Base-by-base conservation (phyloP, 1,284 basidiomycete genomes). In the Anthracocystis walkeri region DNA sequence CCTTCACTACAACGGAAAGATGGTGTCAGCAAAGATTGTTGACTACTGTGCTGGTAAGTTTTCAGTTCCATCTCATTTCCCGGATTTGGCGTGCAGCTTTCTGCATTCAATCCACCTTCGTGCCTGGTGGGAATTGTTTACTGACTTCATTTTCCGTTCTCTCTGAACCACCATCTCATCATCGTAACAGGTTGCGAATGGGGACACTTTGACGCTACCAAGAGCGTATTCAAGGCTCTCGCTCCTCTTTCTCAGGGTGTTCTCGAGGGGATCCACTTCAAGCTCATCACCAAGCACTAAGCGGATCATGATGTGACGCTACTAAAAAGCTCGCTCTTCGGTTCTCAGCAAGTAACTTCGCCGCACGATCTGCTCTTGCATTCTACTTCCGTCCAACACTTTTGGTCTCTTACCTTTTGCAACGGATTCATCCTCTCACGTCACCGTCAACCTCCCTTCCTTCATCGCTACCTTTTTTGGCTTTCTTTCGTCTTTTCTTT, bases 11-110 rank as follows among this genome's bases (percentile, higher is more conserved):
- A 63, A 65, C 21, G 81, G 82, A 52, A 83, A 82, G 65, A 74
- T 70, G 65, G 78, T 81, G 3, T 54, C 67, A 10, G 81, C 74
- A 2, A 77, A 49, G 27, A 65, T 83, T 20, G 71, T 70, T 25
- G 82, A 84, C 64, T 79, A 77, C 58, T 84, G 82, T 48, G 75
- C 48, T 2, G 50, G n/a, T n/a, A n/a, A n/a, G n/a, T n/a, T n/a
- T n/a, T n/a, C n/a, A n/a, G n/a, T n/a, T n/a, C n/a, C n/a, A n/a
- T n/a, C n/a, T n/a, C n/a, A n/a, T n/a, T n/a, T n/a, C n/a, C n/a
- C n/a, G n/a, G n/a, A n/a, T n/a, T n/a, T n/a, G n/a, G n/a, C n/a
- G n/a, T n/a, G n/a, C n/a, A n/a, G n/a, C n/a, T n/a, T n/a, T n/a
- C n/a, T n/a, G n/a, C n/a, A n/a, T n/a, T n/a, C n/a, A n/a, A n/a